These are phyloP conservation scores for Moricandia arvensis DNA, from an alignment of 345 rosid genomes.

Conservation along the genomic window DNA sequence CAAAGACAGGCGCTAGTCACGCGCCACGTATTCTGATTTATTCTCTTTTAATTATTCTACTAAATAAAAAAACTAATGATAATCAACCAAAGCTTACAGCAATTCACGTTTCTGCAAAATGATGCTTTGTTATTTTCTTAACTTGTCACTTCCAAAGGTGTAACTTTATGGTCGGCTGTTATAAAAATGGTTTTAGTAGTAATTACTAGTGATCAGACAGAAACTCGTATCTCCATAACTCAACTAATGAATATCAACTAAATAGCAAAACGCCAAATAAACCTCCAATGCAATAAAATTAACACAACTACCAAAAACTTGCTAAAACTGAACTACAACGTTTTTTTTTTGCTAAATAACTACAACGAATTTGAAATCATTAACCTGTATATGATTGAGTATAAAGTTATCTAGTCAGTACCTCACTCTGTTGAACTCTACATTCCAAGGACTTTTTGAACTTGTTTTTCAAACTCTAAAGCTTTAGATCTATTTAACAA, in stretches of 20 bases:
- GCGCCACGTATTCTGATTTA: conserved; percentile 13
- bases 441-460: too few species aligned
- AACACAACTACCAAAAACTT: conserved; percentile 11
- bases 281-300: not conserved
- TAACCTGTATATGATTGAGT: too few species aligned
- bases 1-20: conserved; percentile 11
- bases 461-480: too few species aligned
- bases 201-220: conserved; percentile 2
- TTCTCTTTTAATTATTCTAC: not conserved
- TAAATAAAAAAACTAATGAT: conserved; percentile 1
- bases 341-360: too few species aligned
- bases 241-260: not conserved
- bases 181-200: conserved; percentile 2
- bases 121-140: not conserved
- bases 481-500: not conserved
- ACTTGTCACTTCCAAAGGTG: not conserved
- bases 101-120: conserved; percentile 13
- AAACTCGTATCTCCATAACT: conserved; percentile 4
- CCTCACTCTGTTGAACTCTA: not conserved
- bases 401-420: too few species aligned
- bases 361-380: too few species aligned
- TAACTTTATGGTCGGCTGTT: conserved; percentile 21
- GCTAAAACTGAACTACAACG: not conserved
- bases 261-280: not conserved
- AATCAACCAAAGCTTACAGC: conserved; percentile 3